Base-by-base conservation (phyloP, 495 filamentous ascomycete genomes). In the Trichodelitschia bisporula region DNA sequence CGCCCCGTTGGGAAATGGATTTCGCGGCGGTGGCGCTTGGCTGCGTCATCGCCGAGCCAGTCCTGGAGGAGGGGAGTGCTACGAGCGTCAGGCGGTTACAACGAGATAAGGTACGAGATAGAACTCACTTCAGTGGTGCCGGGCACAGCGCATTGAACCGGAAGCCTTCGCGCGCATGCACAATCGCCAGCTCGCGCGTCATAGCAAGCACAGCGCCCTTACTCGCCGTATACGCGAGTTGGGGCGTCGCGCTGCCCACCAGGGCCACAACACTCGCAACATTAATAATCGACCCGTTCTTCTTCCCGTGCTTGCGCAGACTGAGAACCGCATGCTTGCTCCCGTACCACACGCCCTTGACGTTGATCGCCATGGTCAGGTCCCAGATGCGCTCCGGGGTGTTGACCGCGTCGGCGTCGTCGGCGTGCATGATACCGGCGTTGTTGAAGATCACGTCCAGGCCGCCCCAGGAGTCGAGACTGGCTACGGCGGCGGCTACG, bases 381-480 rank as follows among this genome's bases (percentile, higher is more conserved):
- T 97, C 80, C 86, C 86, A 97, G 55, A 97, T 80, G 33, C 64
- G 66, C 54, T 93, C 80, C 9, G 77, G 68, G 1, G 80, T 92
- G 34, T 68, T 58, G 35, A 89, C 53, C 14, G 84, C 78, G 50
- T 92, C 82, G 36, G 65, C 73, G 48, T 97, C 86, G 32, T 73
- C 59, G 18, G 62, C 64, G 49, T 93, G 82, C 86, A 97, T 97
- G 46, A 97, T 97, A 12, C 86, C 86, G 0, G 86, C 86, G 46
- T 97, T 97, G 64, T 97, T 97, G 67, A 92, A 97, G 38, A 97
- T 77, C 40, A 93, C 60, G 48, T 97, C 86, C 0, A 79, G 55
- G n/a, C 86, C 86, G 41, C 82, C 84, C 79, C 77, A 91, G 28
- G 55, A 36, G 43, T 93, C 83, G 28, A 80, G 48, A 1, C 57